Base-by-base conservation (phyloP, 2,329 filamentous ascomycete genomes). In the Alternaria viburni region DNA sequence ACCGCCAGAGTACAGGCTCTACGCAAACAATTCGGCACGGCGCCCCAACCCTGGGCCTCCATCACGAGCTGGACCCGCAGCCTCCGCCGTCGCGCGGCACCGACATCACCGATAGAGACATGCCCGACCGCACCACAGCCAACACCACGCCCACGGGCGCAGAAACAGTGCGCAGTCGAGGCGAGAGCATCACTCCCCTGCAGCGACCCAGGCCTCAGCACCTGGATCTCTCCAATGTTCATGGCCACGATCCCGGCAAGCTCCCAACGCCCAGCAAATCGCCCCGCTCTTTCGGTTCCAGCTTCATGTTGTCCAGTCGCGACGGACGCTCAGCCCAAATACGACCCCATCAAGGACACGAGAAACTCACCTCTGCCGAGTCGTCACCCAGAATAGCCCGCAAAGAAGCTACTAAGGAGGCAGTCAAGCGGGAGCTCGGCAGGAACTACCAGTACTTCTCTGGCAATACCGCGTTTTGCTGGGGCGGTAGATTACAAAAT, bases 381-480 rank as follows among this genome's bases (percentile, higher is more conserved):
- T 93, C 92, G 4, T 92, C 93, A 9, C 93, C 93, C 3, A 86
- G 86, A 50, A 84, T 91, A 54, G 80, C 83, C 44, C 70, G 74
- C 17, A 77, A 68, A 61, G 85, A 88, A 63, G 77, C 77, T 13
- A 71, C 70, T 11, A 78, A 79, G 52, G 70, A 74, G 46, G 80
- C 75, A 52, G 69, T 82, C 25, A 82, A 82, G 49, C 69, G 78
- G 23, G 80, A 84, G 36, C 75, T 87, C 59, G 89, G 92, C 55
- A 90, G 87, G 69, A 97, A 97, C 72, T 91, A 95, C 80, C 89
- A 98, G 77, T 97, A 97, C 79, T 98, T 97, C 74, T 88, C 92
- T 47, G 96, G 96, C 49, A 99, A 98, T 76, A 97, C 93, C 0
- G 84, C 93, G 23, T 99, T 99, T 77, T 97, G 90, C 78, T 85